Base-by-base conservation (phyloP, 805 yeast genomes). In the Candida fluviatilis region DNA sequence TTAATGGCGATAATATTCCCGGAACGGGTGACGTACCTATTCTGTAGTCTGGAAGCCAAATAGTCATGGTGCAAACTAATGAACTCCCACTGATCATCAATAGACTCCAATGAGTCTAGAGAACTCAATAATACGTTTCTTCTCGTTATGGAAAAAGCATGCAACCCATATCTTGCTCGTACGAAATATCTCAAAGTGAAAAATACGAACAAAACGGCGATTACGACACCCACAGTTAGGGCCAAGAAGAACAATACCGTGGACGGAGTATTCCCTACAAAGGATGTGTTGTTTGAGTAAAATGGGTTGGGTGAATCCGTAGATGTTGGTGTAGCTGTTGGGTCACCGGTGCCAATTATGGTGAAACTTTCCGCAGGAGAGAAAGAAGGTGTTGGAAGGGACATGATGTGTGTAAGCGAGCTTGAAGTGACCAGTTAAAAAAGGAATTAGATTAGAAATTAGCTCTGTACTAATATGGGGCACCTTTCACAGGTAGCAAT, bases 171-270 rank as follows among this genome's bases (percentile, higher is more conserved):
- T 39, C 64, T 69, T 4, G 82, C 67, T 36, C 85, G 60, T 3
- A 80, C 68, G 47, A 80, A 73, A 54, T 81, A 80, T 35, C 84
- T 60, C 37, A 76, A 51, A 8, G 85, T 76, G 66, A 81, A 79
- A 57, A 78, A 78, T 6, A 78, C 46, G 48, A 81, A 78, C 18
- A 78, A 52, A 0, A 66, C 15, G 4, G 84, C 84, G 28, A 80
- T 78, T 16, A 72, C 51, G 10, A 78, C 72, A 3, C 85, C 86
- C 11, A 79, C 75, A 1, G 81, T 75, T 25, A 81, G 64, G 1
- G 86, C 84, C 10, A 81, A 58, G 56, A 79, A 78, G 57, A 81
- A 81, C 21, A 81, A 59, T 25, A 79, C 78, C 1, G 84, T 78
- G 1, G 84, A 76, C 1, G 85, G 84, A 25, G 74, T 66, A 47